A percentile compares a stretch with the other conserved stretches of the same genome.
Conservation (phyloP, 1,284 basidiomycete species). For the Trichosporon sp. region DNA sequence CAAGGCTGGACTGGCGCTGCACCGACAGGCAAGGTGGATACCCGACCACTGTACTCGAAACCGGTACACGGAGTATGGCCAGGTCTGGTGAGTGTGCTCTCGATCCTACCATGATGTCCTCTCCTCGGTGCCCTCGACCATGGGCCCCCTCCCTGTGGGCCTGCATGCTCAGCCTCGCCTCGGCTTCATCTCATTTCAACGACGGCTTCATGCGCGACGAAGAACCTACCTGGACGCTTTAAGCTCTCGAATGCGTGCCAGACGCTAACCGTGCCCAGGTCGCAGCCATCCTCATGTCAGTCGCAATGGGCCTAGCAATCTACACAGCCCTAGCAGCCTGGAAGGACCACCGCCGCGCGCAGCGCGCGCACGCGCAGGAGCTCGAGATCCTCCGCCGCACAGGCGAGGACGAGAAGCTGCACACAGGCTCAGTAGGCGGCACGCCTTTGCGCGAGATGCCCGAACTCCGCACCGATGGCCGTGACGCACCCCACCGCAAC, state of each 20-base stretch:
- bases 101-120: neutral
- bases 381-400: neutral
- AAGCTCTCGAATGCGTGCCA: too few species aligned
- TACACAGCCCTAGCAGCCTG: neutral
- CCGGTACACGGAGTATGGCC: neutral
- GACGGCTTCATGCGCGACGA: too few species aligned
- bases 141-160: too few species aligned
- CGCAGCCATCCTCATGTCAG: neutral
- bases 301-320: neutral
- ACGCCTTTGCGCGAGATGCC: neutral
- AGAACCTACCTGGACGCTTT: too few species aligned
- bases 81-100: neutral
- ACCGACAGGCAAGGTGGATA: too few species aligned
- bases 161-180: too few species aligned
- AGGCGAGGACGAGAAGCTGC: neutral
- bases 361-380: neutral
- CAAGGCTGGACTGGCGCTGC: too few species aligned
- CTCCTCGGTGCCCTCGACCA: neutral
- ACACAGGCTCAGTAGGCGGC: neutral
- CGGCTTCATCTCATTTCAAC: neutral
- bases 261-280: too few species aligned
- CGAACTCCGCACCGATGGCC: neutral
- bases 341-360: neutral
- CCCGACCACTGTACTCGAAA: too few species aligned
- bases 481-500: neutral